Base-by-base conservation (phyloP, 2,329 filamentous ascomycete species). In the Coniella lustricola region DNA sequence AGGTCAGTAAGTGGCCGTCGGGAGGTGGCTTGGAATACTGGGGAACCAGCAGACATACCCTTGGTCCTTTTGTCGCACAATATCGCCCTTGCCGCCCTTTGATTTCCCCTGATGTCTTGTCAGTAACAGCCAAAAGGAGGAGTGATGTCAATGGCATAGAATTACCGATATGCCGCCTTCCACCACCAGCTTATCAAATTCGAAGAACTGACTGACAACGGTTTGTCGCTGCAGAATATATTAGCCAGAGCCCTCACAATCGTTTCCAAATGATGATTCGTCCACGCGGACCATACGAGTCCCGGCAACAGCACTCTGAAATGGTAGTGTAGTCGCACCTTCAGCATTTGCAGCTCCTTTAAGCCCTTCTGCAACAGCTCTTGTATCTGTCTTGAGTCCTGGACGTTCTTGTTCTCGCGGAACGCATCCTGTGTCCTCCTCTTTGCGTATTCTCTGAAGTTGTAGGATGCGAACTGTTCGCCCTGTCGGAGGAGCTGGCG, bases 381-480 rank as follows among this genome's bases (percentile, higher is more conserved):
- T 68, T 97, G 90, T 65, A 95, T 76, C 69, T 77, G 75, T 54
- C 88, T 76, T 56, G 81, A 76, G 62, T 96, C 93, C 39, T 79
- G 71, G 60, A 89, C 84, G 48, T 68, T 64, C 67, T 81, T 77
- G 67, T 94, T 78, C 66, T 95, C 89, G 60, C 85, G 80, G 68
- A 97, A 98, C 4, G 88, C 84, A 73, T 97, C 93, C 65, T 79
- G 80, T 64, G 93, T 95, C 67, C 91, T 81, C 63, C 93, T 84
- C 69, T 84, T 86, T 46, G 93, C 90, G 69, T 98, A 98, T 67
- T 96, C 91, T 70, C 93, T 82, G 77, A 96, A 98, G 72, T 97
- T 98, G 75, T 97, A 98, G 58, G 86, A 82, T 54, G 89, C 81
- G 68, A 98, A 97, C 63, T 95, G 87, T 54, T 78, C 76, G 54